phyloP scores from a whole-genome alignment of 805 yeast species.

The Pichia thaimueangensis region DNA sequence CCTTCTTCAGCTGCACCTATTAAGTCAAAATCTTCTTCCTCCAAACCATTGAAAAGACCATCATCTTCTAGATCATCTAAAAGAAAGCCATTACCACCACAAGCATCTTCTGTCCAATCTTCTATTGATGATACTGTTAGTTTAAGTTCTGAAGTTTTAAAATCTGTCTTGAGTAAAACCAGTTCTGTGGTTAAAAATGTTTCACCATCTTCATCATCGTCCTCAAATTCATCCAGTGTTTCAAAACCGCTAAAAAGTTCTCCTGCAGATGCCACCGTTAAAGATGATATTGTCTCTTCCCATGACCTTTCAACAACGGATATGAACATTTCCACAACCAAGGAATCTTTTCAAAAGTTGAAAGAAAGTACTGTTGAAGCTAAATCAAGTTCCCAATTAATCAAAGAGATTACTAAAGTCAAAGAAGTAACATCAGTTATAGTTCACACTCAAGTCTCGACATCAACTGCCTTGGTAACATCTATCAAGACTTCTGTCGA shows the following conservation, averaged over 20 bases:
- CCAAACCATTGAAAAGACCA: no score
- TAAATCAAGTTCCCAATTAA: no score
- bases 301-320: constrained; percentile 1
- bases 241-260: not conserved
- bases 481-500: no score
- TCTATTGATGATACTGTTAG: not conserved
- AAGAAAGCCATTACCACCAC: no score
- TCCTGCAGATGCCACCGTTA: constrained; percentile 3
- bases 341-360: no score
- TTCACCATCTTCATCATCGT: not conserved
- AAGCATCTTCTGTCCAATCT: no score
- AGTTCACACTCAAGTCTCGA: constrained; percentile 10
- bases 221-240: not conserved
- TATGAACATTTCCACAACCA: no score
- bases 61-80: no score
- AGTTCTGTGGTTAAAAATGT: not conserved
- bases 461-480: constrained; percentile 6
- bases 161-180: not conserved
- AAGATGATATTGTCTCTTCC: constrained; percentile 8
- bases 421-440: constrained; percentile 11
- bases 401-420: constrained; percentile 5
- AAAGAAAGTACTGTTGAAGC: no score
- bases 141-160: not conserved
- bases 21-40: not conserved
- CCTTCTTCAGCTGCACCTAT: constrained; percentile 5